Evolutionary conservation across 148 eudicot species (phyloP), one percentile per base, ranked within the genome.

Genomic region (Bassia scoparia): DNA sequence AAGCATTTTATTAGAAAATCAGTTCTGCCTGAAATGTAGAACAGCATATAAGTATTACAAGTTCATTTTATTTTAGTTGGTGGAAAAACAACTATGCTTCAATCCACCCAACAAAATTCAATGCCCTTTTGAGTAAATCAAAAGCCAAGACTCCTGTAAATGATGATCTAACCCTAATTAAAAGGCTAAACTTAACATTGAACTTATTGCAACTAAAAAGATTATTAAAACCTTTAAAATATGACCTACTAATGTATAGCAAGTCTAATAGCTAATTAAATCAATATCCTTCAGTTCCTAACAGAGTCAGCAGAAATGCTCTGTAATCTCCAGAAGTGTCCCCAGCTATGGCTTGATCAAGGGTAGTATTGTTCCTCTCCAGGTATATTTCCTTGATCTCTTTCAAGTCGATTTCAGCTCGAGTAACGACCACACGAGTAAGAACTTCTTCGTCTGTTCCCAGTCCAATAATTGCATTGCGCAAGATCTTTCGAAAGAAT

Each of bases 351-450:
- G 82, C 84, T 62, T 81, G 77, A 68, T 84, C 82, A 56, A 81
- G 82, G 27, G 84, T 55, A 12, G 56, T 35, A 49, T 77, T 65
- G 68, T 76, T 78, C 48, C 82, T 81, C 50, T 72, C 67, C 59
- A 43, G 37, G 76, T 75, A 84, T 33, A 81, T n/a, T 15, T 75
- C 62, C 58, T 84, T 84, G 48, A 81, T 84, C 67, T 78, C 78
- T 73, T 85, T 77, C 85, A 87, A 66, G 79, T 87, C 86, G n/a
- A 87, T 69, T 74, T 79, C 90, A 9, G 90, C 88, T 67, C 82
- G 82, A 43, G 85, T 79, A 16, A 80, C 71, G 38, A 87, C 79
- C 67, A 81, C 90, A 38, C 86, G 84, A 48, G 73, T 85, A 29
- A 85, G 77, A 50, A 70, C 85, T 26, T 77, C 88, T 59, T 85